Conservation (phyloP, 306 rosid species). For the Sindora glabra region DNA sequence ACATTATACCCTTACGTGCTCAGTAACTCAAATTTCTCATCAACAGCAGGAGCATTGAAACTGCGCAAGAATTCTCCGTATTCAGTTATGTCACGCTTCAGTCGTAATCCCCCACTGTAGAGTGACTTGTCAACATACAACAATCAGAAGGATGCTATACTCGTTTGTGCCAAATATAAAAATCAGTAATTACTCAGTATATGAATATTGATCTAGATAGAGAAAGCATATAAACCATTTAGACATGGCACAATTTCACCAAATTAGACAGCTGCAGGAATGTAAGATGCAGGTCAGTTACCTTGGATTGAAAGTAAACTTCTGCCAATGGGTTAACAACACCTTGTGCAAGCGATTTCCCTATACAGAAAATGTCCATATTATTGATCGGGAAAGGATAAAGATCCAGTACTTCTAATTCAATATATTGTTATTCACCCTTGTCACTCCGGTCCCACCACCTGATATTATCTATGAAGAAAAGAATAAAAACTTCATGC, state of each 20-base stretch:
- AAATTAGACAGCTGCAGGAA: neutral
- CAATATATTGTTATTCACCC: neutral
- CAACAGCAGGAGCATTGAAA: slow-evolving; percentile 81
- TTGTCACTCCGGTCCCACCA: neutral
- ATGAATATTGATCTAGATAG: no score
- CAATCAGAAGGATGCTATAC: slow-evolving; percentile 6
- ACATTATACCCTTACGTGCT: slow-evolving; percentile 68
- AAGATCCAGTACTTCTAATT: neutral
- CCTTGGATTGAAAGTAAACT: slow-evolving; percentile 96
- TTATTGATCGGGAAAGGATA: slow-evolving; percentile 9
- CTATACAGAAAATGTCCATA: slow-evolving; percentile 29
- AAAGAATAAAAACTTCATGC: no score
- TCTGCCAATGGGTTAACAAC: slow-evolving; percentile 86
- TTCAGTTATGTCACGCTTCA: slow-evolving; percentile 98
- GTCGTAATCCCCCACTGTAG: slow-evolving; percentile 83
- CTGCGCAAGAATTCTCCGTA: slow-evolving; percentile 98
- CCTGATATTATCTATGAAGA: neutral
- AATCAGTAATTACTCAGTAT: neutral
- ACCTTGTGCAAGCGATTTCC: slow-evolving; percentile 94
- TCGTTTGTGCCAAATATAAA: neutral
- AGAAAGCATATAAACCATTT: no score
- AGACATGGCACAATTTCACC: no score
- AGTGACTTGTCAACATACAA: slow-evolving; percentile 8
- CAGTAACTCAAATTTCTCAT: slow-evolving; percentile 88
- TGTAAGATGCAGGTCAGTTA: slow-evolving; percentile 31